Percentiles rank a stretch among this genome's conserved stretches.
Evolutionary conservation across 306 rosid genomes (phyloP).

Genomic region (Begonia masoniana): DNA sequence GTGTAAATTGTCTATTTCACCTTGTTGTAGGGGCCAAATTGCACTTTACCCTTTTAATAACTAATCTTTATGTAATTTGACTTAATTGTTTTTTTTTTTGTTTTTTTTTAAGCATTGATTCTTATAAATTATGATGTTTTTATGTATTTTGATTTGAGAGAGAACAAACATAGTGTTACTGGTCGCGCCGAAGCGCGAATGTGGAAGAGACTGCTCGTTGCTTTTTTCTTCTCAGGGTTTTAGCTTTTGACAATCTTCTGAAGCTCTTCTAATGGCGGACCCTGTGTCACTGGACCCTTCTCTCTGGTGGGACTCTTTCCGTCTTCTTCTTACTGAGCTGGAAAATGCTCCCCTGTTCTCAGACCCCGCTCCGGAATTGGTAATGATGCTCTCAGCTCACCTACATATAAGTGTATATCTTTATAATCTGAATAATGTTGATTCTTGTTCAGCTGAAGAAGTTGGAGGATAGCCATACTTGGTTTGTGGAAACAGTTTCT

Average conservation of each 20-base stretch:
- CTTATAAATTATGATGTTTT: no score
- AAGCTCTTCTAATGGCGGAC: slow-evolving; percentile 41
- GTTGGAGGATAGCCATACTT: slow-evolving; percentile 56
- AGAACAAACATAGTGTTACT: no score
- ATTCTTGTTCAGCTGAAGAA: slow-evolving; percentile 39
- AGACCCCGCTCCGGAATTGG: slow-evolving; percentile 57
- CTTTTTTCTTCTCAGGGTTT: neutral
- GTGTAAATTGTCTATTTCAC: no score
- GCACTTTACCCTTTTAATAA: no score
- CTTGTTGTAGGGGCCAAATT: no score
- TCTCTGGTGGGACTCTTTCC: slow-evolving; percentile 93
- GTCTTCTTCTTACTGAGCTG: slow-evolving; percentile 48
- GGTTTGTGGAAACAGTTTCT: slow-evolving; percentile 55
- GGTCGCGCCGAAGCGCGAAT: no score
- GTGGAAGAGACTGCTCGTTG: no score
- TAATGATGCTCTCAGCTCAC: slow-evolving; percentile 8
- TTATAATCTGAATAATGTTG: slow-evolving; percentile 7
- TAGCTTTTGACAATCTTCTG: slow-evolving; percentile 4
- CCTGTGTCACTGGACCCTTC: slow-evolving; percentile 48
- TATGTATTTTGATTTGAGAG: no score
- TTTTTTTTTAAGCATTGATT: no score
- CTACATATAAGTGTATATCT: neutral
- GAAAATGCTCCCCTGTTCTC: slow-evolving; percentile 55
- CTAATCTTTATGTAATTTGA: no score
- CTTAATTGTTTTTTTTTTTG: no score